Conservation (phyloP, 169 alveolate species). For the Plasmodium gallinaceum region DNA sequence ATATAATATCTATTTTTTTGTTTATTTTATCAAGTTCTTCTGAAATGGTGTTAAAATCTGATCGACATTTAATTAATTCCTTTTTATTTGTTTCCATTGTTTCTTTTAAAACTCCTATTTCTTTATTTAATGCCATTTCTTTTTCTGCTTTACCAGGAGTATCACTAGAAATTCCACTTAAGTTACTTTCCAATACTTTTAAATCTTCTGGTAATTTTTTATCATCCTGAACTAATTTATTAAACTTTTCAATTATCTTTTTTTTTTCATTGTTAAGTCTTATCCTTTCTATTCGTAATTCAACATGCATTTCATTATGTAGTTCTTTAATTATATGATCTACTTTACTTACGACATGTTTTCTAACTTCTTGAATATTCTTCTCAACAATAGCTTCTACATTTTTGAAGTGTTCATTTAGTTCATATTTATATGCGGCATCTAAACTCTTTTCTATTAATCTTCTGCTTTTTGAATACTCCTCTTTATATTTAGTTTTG, state of each 20-base stretch:
- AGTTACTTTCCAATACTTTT: background rate
- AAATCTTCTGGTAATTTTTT: conserved; percentile 5
- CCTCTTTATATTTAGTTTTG: conserved; percentile 9
- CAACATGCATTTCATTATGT: conserved; percentile 1
- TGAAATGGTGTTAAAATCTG: background rate
- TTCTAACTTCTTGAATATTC: conserved; percentile 19
- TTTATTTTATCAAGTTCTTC: background rate
- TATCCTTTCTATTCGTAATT: conserved; percentile 8
- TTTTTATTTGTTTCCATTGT: conserved; percentile 13
- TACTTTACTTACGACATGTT: background rate
- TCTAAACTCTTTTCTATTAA: conserved; percentile 26
- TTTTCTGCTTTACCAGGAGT: background rate
- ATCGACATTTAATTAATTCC: background rate
- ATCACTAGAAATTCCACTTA: background rate
- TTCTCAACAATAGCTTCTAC: background rate
- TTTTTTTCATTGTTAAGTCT: background rate
- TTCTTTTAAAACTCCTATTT: conserved; percentile 10
- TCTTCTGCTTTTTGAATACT: conserved; percentile 19
- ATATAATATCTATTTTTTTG: conserved; percentile 12
- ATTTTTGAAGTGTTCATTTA: background rate
- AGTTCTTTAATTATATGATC: background rate
- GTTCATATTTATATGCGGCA: background rate
- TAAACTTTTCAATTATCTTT: background rate
- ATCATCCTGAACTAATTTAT: background rate
- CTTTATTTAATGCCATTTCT: background rate